Percentiles rank a stretch among this genome's conserved stretches.
Conservation (phyloP, 202 grass and related monocot species). For the Brachypodium distachyon region DNA sequence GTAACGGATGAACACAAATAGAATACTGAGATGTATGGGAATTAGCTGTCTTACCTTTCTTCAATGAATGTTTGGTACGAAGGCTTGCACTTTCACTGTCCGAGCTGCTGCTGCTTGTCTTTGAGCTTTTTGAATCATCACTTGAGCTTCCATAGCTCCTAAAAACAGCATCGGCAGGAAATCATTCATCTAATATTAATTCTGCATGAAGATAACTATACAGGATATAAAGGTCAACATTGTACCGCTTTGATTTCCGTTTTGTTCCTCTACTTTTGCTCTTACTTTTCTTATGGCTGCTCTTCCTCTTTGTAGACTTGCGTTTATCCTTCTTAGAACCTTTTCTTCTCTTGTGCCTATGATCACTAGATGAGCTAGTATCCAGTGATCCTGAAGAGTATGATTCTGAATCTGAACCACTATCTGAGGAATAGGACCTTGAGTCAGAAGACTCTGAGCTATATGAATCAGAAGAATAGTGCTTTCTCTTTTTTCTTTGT, state of each 20-base stretch:
- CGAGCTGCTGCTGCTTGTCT: conserved; percentile 31
- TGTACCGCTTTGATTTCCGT: conserved; percentile 43
- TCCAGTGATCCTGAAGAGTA: conserved; percentile 48
- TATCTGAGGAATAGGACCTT: conserved; percentile 52
- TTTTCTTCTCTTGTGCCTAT: conserved; percentile 67
- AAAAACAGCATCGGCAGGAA: not conserved
- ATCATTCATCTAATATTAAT: conserved; percentile 10
- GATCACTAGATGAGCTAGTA: conserved; percentile 70
- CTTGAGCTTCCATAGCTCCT: conserved; percentile 50
- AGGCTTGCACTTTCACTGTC: conserved; percentile 25
- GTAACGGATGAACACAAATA: conserved; percentile 1
- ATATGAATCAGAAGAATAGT: conserved; percentile 66
- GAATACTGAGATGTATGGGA: not conserved
- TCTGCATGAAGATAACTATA: conserved; percentile 5
- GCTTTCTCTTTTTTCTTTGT: conserved; percentile 55
- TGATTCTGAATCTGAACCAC: conserved; percentile 55
- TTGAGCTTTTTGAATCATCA: conserved; percentile 44
- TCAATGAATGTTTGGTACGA: conserved; percentile 15
- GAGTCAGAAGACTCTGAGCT: conserved; percentile 71
- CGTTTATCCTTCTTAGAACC: conserved; percentile 50
- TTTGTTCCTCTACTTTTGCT: conserved; percentile 37
- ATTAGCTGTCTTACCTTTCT: conserved; percentile 16
- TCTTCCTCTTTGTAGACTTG: conserved; percentile 46
- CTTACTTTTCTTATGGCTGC: conserved; percentile 39
- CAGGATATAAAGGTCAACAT: not conserved